Evolutionary conservation across 2,329 filamentous ascomycete species (phyloP).

Genomic region (Chaetomiaceae sp.): DNA sequence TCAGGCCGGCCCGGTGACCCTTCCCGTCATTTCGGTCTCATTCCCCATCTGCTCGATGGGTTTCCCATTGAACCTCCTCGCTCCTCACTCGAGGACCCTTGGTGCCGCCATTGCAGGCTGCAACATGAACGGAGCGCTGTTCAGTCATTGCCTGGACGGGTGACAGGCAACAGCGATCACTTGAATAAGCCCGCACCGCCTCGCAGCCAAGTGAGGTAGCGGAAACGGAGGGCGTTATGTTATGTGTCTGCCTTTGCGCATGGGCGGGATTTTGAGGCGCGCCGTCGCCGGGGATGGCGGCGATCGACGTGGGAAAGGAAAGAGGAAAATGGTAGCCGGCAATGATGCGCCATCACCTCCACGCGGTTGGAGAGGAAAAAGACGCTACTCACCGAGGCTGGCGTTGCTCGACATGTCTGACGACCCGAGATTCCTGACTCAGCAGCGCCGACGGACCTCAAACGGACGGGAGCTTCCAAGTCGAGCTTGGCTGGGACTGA

Average conservation of each 20-base stretch:
- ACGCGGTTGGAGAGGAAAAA: neutral
- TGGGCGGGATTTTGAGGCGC: neutral
- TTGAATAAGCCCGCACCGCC: no score
- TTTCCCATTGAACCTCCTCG: neutral
- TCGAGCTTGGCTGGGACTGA: conserved; percentile 5
- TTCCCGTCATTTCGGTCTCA: no score
- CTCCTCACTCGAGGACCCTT: neutral
- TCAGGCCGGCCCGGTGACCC: no score
- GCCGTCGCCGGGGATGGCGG: neutral
- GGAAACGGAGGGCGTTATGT: no score
- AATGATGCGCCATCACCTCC: neutral
- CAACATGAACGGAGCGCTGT: neutral
- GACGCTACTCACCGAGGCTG: conserved; percentile 12
- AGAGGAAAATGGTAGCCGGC: neutral
- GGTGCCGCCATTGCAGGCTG: neutral
- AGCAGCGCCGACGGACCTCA: conserved; percentile 2
- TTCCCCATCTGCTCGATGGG: neutral
- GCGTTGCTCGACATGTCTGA: conserved; percentile 12
- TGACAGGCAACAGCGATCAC: conserved; percentile 8
- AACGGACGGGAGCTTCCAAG: neutral
- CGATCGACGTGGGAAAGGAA: neutral
- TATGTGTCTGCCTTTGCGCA: neutral
- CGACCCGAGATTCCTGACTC: conserved; percentile 10
- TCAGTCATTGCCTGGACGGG: neutral
- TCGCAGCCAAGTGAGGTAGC: no score